phyloP scores from a whole-genome alignment of 1,284 basidiomycete genomes.

The Leccinum subrobustum region DNA sequence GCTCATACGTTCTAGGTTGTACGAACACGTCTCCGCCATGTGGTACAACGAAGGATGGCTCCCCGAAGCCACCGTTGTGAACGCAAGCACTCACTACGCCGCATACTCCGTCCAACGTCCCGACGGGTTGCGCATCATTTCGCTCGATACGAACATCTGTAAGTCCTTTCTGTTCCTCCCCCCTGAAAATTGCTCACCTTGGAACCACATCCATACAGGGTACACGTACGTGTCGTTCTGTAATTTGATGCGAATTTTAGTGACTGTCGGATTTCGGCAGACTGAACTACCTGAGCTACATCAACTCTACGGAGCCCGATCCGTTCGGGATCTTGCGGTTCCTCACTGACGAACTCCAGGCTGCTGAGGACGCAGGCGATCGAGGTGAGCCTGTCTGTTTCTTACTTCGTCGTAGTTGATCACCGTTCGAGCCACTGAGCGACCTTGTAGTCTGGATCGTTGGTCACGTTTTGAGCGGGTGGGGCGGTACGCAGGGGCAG shows the following conservation, averaged over 20 bases:
- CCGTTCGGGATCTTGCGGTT: conserved; percentile 74
- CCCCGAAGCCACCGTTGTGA: conserved; percentile 51
- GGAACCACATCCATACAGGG: conserved; percentile 14
- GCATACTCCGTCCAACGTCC: conserved; percentile 66
- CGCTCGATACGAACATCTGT: conserved; percentile 77
- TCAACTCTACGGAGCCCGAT: conserved; percentile 70
- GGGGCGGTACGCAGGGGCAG: conserved; percentile 62
- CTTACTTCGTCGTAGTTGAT: not conserved
- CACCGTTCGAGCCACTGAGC: not conserved
- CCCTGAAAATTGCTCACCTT: not conserved
- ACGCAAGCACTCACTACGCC: conserved; percentile 67
- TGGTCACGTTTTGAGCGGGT: conserved; percentile 74
- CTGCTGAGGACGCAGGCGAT: too few relatives aligned
- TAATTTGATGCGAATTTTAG: not conserved
- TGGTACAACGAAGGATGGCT: conserved; percentile 76
- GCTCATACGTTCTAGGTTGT: conserved; percentile 50
- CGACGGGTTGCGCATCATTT: conserved; percentile 71
- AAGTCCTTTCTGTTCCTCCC: conserved; percentile 6
- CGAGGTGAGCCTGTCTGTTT: not conserved
- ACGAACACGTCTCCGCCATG: conserved; percentile 63
- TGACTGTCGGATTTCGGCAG: conserved; percentile 30
- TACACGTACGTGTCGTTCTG: conserved; percentile 34
- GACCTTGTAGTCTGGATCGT: conserved; percentile 64
- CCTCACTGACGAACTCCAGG: conserved; percentile 76
- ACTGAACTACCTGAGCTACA: conserved; percentile 71